Evolutionary conservation across 768 basidiomycete genomes (phyloP).

Genomic region (Collybiopsis confluens): DNA sequence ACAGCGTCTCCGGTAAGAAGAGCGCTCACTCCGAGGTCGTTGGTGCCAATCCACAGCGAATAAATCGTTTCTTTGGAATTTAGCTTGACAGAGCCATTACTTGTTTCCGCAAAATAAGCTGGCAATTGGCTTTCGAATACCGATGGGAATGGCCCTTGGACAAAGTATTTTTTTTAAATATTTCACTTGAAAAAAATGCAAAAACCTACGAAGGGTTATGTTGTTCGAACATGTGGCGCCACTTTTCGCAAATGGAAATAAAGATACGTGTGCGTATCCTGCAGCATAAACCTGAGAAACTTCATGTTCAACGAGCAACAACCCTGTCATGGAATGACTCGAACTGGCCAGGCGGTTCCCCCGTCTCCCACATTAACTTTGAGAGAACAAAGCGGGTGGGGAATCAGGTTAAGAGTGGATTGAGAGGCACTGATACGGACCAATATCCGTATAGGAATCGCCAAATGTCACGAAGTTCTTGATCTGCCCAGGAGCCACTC

Average conservation of each 20-base stretch:
- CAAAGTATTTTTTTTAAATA: too few species aligned
- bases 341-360: constrained; percentile 53
- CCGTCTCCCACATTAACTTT: constrained; percentile 30
- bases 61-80: constrained; percentile 7
- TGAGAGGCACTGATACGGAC: too few species aligned
- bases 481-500: constrained; percentile 41
- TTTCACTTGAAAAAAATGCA: too few species aligned
- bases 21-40: constrained; percentile 40
- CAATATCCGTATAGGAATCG: constrained; percentile 60
- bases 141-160: constrained; percentile 35
- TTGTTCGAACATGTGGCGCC: constrained; percentile 45
- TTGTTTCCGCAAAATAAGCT: constrained; percentile 23
- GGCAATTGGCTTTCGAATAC: constrained; percentile 38
- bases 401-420: too few species aligned
- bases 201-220: constrained; percentile 32
- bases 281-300: constrained; percentile 36
- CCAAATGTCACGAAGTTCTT: constrained; percentile 66
- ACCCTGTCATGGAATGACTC: background rate
- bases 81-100: constrained; percentile 1
- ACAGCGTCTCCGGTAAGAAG: constrained; percentile 45
- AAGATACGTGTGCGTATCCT: constrained; percentile 44
- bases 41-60: constrained; percentile 8
- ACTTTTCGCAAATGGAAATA: constrained; percentile 43
- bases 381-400: too few species aligned
- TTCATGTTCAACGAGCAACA: background rate